Percentiles rank a stretch among this genome's conserved stretches.
These are phyloP conservation scores for Saccharomycopsis sp. DNA, from an alignment of 805 yeast species.

Conservation along the genomic window DNA sequence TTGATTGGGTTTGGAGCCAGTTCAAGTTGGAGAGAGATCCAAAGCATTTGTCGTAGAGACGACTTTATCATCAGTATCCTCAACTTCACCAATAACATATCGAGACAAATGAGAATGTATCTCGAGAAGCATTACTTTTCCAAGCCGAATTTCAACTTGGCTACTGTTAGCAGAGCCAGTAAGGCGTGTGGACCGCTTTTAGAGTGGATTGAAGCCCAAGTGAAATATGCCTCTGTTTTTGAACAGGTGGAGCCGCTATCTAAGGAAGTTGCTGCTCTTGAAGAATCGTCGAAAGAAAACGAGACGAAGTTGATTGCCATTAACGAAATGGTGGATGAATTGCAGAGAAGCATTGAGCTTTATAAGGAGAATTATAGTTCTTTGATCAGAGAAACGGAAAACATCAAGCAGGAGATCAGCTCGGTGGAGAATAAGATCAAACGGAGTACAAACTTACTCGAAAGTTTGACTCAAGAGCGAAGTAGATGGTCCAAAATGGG, in stretches of 20 bases:
- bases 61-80: conserved; percentile 84
- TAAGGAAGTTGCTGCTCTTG: conserved; percentile 55
- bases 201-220: conserved; percentile 86
- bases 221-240: conserved; percentile 65
- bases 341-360: conserved; percentile 58
- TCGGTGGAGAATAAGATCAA: conserved; percentile 52
- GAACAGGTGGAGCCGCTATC: conserved; percentile 69
- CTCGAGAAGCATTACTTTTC: conserved; percentile 59
- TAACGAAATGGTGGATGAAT: conserved; percentile 72
- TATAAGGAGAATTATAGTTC: conserved; percentile 65
- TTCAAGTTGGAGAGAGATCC: conserved; percentile 75
- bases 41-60: conserved; percentile 70
- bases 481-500: conserved; percentile 59
- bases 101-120: conserved; percentile 42
- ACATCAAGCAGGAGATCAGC: conserved; percentile 63
- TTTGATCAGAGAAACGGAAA: conserved; percentile 73
- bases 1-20: conserved; percentile 64
- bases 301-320: conserved; percentile 68
- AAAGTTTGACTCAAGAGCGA: conserved; percentile 59
- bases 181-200: conserved; percentile 91
- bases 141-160: conserved; percentile 58
- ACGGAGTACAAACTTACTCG: conserved; percentile 57
- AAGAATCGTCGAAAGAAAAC: conserved; percentile 53
- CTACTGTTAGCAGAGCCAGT: conserved; percentile 78
- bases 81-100: conserved; percentile 59